phyloP scores from a whole-genome alignment of 192 early-diverging fungal species.

The Podila epigama region DNA sequence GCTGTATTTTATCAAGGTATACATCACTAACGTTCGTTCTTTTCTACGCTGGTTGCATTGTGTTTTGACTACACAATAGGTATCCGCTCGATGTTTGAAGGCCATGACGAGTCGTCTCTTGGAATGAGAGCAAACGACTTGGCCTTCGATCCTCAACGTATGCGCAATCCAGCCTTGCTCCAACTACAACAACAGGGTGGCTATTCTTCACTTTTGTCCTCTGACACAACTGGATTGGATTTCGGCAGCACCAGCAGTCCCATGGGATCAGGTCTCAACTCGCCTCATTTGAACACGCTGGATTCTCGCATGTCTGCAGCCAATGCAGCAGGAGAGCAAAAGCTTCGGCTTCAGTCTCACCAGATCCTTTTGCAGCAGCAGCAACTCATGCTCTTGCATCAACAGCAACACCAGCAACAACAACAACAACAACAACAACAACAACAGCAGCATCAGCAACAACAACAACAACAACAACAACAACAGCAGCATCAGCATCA shows the following conservation, averaged over 20 bases:
- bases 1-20: too few relatives aligned
- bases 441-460: slow-evolving; percentile 42
- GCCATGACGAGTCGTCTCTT: slow-evolving; percentile 40
- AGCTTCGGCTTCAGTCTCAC: slow-evolving; percentile 59
- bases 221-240: slow-evolving; percentile 17
- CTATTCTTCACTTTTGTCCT: slow-evolving; percentile 22
- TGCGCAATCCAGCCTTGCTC: slow-evolving; percentile 26
- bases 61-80: too few relatives aligned
- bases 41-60: too few relatives aligned
- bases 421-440: slow-evolving; percentile 55
- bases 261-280: slow-evolving; percentile 33
- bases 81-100: slow-evolving; percentile 42
- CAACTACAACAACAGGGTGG: slow-evolving; percentile 51
- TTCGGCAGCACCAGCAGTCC: slow-evolving; percentile 5
- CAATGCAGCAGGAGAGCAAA: slow-evolving; percentile 53
- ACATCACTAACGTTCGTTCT: too few relatives aligned
- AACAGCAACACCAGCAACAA: slow-evolving; percentile 56
- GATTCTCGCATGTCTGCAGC: slow-evolving; percentile 43
- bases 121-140: slow-evolving; percentile 43
- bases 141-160: slow-evolving; percentile 41
- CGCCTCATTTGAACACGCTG: slow-evolving; percentile 24
- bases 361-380: slow-evolving; percentile 59
- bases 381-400: slow-evolving; percentile 47
- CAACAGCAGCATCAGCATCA: slow-evolving; percentile 10
- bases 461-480: too few relatives aligned